These are phyloP conservation scores for Pleodorina starrii DNA, from an alignment of 139 green algal genomes.

Conservation along the genomic window DNA sequence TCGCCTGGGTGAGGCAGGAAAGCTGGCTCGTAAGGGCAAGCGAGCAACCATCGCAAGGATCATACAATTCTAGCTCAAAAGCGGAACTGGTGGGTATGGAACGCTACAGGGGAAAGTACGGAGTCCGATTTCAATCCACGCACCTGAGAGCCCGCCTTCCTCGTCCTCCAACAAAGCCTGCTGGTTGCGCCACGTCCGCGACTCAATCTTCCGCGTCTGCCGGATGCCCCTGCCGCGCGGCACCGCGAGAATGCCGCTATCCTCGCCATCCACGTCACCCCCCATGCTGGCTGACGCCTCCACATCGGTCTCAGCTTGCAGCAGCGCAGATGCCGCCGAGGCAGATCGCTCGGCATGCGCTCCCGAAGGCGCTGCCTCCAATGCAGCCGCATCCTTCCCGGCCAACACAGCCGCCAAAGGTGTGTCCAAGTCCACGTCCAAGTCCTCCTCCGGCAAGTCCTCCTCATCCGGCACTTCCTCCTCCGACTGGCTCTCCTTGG, in stretches of 20 bases:
- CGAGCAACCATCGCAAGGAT: too few relatives aligned
- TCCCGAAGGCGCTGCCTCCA: too few relatives aligned
- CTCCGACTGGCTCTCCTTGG: neutral
- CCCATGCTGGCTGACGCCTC: neutral
- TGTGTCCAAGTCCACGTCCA: neutral
- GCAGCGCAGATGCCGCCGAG: neutral
- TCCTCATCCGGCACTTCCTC: neutral
- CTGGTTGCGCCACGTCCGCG: slow-evolving; percentile 5
- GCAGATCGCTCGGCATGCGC: neutral
- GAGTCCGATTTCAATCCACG: too few relatives aligned
- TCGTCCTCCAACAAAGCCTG: slow-evolving; percentile 18
- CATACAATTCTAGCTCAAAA: too few relatives aligned
- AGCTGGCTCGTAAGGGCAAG: too few relatives aligned
- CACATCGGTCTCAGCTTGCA: neutral
- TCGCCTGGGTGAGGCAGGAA: slow-evolving; percentile 11
- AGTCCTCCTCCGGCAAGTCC: neutral
- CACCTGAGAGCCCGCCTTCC: slow-evolving; percentile 8
- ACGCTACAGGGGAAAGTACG: too few relatives aligned
- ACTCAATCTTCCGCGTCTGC: slow-evolving; percentile 44
- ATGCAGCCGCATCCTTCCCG: neutral
- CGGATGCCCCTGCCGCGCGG: slow-evolving; percentile 16
- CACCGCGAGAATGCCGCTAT: slow-evolving; percentile 27
- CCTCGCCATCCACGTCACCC: slow-evolving; percentile 3
- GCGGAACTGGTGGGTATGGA: too few relatives aligned
- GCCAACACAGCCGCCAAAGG: neutral